phyloP scores from a whole-genome alignment of 768 basidiomycete genomes.

The Podaxis mareebaensis region DNA sequence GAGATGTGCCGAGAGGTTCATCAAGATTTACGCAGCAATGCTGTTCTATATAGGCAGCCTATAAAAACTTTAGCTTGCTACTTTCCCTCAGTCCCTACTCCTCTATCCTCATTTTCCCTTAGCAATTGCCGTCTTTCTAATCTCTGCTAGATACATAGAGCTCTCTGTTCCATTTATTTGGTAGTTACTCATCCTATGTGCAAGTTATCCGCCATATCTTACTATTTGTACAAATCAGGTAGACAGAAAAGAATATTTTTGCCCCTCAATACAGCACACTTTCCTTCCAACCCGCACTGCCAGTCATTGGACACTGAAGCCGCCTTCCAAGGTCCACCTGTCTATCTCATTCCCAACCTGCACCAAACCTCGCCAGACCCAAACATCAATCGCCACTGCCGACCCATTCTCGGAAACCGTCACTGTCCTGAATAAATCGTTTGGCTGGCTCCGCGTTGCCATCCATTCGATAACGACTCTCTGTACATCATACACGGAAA shows the following conservation, averaged over 20 bases:
- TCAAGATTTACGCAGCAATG: too few species aligned
- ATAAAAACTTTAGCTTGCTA: too few species aligned
- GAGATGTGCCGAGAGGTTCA: too few species aligned
- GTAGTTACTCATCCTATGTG: too few species aligned
- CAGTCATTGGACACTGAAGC: neutral
- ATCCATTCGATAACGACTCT: neutral
- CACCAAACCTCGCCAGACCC: neutral
- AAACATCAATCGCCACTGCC: neutral
- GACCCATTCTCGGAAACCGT: neutral
- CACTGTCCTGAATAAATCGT: neutral
- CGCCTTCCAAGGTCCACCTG: neutral
- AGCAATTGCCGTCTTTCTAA: too few species aligned
- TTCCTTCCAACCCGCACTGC: neutral
- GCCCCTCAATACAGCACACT: neutral
- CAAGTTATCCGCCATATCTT: neutral
- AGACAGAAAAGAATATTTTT: neutral
- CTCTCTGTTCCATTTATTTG: too few species aligned
- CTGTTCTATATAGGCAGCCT: too few species aligned
- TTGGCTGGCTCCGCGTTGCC: neutral
- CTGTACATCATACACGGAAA: neutral
- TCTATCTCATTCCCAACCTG: neutral
- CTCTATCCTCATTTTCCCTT: too few species aligned
- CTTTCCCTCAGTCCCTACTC: too few species aligned
- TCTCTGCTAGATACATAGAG: too few species aligned
- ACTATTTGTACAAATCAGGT: neutral